Base-by-base conservation (phyloP, 495 filamentous ascomycete genomes). In the Trichocladium uniseriatum region DNA sequence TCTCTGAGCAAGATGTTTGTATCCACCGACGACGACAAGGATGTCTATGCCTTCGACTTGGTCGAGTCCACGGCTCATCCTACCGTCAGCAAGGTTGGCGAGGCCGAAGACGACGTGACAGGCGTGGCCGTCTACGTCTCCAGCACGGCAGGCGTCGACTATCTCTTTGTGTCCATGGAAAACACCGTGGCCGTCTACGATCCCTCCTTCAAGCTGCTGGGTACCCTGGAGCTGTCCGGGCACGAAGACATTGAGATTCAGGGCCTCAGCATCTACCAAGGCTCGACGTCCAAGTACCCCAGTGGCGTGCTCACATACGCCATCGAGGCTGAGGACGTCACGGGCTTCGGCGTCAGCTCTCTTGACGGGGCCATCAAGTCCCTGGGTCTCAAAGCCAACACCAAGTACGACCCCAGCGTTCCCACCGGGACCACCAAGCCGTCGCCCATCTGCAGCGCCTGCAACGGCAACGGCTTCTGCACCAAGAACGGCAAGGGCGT, bases 101-200 rank as follows among this genome's bases (percentile, higher is more conserved):
- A 43, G 16, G 48, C 48, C 22, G 39, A 36, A 16, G 48, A 44
- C 10, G 48, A 51, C 24, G 48, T 51, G n/a, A 51, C 48, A 5
- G 48, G 48, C 15, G 32, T 51, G 1, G 40, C 48, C 0, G 40
- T 38, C 21, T 51, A 51, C 6, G 39, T 37, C n/a, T 42, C 38
- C 20, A 6, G 15, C 31, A 38, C 38, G 2, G 6, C 38, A 6
- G 40, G 34, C 5, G 5, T 37, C 7, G 48, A 51, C 22, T 43
- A 43, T 29, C 40, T 51, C 2, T 5, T 51, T 14, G 48, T 51
- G 2, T 32, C 48, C 29, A 42, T 43, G 39, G n/a, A 51, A 13
- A 32, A 43, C 24, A 43, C 31, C 3, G 40, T 51, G 22, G 38
- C 48, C 15, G 48, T 51, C 3, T 51, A 51, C 22, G 34, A 24